These are phyloP conservation scores for Phytophthora crassamura DNA, from an alignment of 352 stramenopile genomes.

Conservation along the genomic window DNA sequence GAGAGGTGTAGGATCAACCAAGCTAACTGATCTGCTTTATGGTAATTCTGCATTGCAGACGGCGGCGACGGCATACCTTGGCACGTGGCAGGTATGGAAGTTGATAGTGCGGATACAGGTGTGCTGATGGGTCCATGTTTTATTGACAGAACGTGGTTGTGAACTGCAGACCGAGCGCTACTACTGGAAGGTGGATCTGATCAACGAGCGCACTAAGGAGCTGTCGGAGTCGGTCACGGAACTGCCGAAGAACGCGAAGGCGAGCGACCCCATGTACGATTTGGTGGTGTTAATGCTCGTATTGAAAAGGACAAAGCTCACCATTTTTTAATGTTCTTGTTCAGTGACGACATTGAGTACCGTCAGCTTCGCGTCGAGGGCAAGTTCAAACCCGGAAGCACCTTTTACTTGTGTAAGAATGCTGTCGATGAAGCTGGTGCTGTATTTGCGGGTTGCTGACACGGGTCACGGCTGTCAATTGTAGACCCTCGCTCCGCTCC, in stretches of 20 bases:
- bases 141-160: neutral
- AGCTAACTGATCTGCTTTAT: conserved; percentile 7
- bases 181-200: conserved; percentile 90
- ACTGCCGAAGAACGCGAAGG: conserved; percentile 64
- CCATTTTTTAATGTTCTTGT: conserved; percentile 10
- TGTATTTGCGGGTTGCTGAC: conserved; percentile 1
- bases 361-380: conserved; percentile 75
- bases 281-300: neutral
- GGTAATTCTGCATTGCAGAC: conserved; percentile 41
- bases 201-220: conserved; percentile 85
- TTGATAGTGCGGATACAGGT: neutral
- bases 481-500: conserved; percentile 84
- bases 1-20: neutral
- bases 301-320: conserved; percentile 13
- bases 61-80: conserved; percentile 76
- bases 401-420: conserved; percentile 81
- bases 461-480: conserved; percentile 1
- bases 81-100: conserved; percentile 74
- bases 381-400: conserved; percentile 71
- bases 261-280: conserved; percentile 60
- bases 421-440: neutral
- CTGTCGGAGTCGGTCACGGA: conserved; percentile 66
- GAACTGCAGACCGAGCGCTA: conserved; percentile 79
- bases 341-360: conserved; percentile 82
- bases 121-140: neutral